Percentiles rank a stretch among this genome's conserved stretches.
Evolutionary conservation across 371 early-diverging fungal species (phyloP).

Genomic region (Capniomyces stellatus): DNA sequence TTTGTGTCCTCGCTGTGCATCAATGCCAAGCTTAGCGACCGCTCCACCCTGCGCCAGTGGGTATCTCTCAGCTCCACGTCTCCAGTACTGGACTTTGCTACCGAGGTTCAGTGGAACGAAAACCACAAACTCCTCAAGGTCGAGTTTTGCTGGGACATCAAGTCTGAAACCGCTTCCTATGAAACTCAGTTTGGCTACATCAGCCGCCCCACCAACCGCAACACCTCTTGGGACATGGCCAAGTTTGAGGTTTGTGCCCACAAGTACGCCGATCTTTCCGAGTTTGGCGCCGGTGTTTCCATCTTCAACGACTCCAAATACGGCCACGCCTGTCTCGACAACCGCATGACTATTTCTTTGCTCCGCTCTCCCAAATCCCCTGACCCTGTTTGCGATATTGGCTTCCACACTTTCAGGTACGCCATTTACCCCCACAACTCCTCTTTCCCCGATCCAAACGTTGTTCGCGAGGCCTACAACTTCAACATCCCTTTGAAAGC

Average conservation of each 20-base stretch:
- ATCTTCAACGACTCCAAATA: constrained; percentile 86
- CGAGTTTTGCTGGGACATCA: constrained; percentile 73
- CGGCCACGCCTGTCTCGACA: constrained; percentile 64
- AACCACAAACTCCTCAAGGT: constrained; percentile 79
- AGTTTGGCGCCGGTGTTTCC: constrained; percentile 85
- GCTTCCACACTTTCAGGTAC: constrained; percentile 66
- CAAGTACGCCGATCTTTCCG: constrained; percentile 85
- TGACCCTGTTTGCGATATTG: constrained; percentile 48
- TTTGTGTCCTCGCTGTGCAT: constrained; percentile 51
- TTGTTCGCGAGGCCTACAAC: constrained; percentile 67
- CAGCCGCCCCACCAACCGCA: constrained; percentile 83
- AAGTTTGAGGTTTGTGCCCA: constrained; percentile 93
- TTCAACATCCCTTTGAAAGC: constrained; percentile 66
- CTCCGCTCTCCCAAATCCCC: constrained; percentile 73
- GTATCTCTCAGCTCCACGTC: constrained; percentile 54
- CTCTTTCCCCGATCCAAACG: constrained; percentile 51
- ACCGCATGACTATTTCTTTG: constrained; percentile 63
- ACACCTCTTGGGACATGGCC: constrained; percentile 81
- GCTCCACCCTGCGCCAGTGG: constrained; percentile 46
- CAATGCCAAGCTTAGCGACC: constrained; percentile 37
- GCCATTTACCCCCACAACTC: constrained; percentile 78
- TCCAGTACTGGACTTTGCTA: constrained; percentile 65
- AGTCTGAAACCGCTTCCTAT: constrained; percentile 73
- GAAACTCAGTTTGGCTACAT: constrained; percentile 88
- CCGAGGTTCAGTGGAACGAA: constrained; percentile 79